Conservation (phyloP, 2,329 filamentous ascomycete genomes). For the Colletotrichum eleusines region DNA sequence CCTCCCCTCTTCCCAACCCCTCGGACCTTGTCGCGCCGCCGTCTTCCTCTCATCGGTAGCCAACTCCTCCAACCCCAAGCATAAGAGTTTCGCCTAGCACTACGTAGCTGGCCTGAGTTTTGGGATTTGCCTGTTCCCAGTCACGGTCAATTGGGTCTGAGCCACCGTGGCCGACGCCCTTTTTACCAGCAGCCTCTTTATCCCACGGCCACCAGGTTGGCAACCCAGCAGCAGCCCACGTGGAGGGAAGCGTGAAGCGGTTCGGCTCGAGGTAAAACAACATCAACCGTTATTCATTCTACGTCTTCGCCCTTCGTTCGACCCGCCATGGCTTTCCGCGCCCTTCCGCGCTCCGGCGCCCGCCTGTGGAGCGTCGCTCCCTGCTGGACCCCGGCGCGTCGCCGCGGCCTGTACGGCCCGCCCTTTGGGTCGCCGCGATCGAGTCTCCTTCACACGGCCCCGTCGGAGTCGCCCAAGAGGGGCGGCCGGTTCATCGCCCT, state of each 20-base stretch:
- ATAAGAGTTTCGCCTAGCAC: background rate
- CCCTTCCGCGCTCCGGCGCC: background rate
- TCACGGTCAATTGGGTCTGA: background rate
- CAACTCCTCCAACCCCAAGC: background rate
- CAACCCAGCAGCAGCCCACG: no score
- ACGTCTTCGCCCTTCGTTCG: no score
- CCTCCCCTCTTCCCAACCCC: background rate
- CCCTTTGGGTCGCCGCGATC: background rate
- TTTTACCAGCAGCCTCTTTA: background rate
- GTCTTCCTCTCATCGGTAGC: background rate
- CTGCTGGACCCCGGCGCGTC: background rate
- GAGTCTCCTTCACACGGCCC: background rate
- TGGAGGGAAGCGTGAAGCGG: no score
- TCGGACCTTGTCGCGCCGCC: background rate
- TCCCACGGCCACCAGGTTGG: background rate
- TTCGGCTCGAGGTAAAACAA: no score
- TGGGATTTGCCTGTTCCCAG: no score
- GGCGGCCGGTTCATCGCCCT: slow-evolving; percentile 9
- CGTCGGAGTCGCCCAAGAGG: background rate
- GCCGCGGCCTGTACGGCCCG: no score
- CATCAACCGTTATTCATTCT: background rate
- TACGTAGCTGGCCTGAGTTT: background rate
- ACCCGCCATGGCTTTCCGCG: slow-evolving; percentile 2
- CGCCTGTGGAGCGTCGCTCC: background rate
- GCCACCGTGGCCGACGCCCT: background rate